Evolutionary conservation across 345 rosid genomes (phyloP), one percentile per base, ranked within the genome.

Genomic region (Brassica nigra): DNA sequence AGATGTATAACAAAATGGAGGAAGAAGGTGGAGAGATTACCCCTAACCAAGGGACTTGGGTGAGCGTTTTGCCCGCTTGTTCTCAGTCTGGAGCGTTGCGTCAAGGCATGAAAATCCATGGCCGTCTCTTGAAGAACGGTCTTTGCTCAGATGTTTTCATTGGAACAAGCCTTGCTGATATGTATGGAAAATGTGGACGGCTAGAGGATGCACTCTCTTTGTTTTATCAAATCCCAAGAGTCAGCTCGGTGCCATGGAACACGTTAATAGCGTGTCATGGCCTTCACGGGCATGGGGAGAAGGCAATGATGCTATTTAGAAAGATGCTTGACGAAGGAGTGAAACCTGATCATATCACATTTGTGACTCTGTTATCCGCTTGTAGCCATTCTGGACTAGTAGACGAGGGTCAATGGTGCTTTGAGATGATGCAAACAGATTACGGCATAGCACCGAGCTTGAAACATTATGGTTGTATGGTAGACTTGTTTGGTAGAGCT

Each of bases 381-480:
- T 88, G 90, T 76, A 88, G 91, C 75, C 91, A 88, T 81, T 85
- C 91, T 11, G 90, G 90, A 39, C 39, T 88, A 73, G 81, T 88
- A n/a, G 70, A 62, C 54, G 88, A 84, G 31, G 91, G 90, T 71
- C 84, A 76, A 20, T 65, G 84, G 85, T 88, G 82, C 68, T 88
- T 87, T 66, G 47, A 71, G 37, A n/a, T 83, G 66, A 87, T 88
- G 91, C 86, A 81, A 68, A 78, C 68, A 55, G 78, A 79, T 27
- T 85, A 79, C 1, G 77, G 86, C 28, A 75, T 88, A 58, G 44
- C 64, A 74, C 90, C 90, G 54, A 75, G 73, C 79, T 73, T 88
- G 86, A 85, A 85, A 73, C 91, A 88, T 34, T 88, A 82, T 70
- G 86, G 91, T 75, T 86, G 91, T 74, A 86, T 88, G 91, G 88